phyloP scores from a whole-genome alignment of 2,329 filamentous ascomycete species.

The Fusarium metavorans region DNA sequence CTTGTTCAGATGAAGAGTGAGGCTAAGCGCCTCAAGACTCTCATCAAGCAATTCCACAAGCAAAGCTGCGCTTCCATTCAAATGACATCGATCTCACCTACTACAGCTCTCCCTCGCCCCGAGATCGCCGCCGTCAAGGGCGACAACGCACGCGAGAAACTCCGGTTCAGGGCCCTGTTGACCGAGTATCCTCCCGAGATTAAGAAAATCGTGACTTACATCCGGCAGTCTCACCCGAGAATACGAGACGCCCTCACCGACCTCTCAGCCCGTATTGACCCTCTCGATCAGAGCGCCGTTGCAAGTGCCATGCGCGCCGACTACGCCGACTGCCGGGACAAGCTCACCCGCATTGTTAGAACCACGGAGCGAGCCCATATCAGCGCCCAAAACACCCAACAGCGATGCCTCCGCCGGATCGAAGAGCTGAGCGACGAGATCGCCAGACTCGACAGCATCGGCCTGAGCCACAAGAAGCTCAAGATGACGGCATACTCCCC shows the following conservation, averaged over 20 bases:
- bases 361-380: background rate
- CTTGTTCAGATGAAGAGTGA: background rate
- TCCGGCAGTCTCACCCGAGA: background rate
- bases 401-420: conserved; percentile 1
- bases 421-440: conserved; percentile 16
- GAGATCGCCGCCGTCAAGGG: background rate
- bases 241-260: background rate
- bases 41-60: conserved; percentile 6
- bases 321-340: conserved; percentile 8
- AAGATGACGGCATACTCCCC: background rate
- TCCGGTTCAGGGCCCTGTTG: conserved; percentile 5
- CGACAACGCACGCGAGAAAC: conserved; percentile 7
- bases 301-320: conserved; percentile 9
- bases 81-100: background rate
- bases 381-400: background rate
- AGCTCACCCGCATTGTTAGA: background rate
- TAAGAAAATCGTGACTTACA: background rate
- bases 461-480: conserved; percentile 6
- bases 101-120: conserved; percentile 1
- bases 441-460: conserved; percentile 8
- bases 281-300: background rate
- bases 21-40: background rate
- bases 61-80: background rate
- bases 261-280: conserved; percentile 1
- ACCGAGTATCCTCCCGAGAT: conserved; percentile 2